Conservation (phyloP, 2,329 filamentous ascomycete genomes). For the Zelopaecilomyces penicillatus region DNA sequence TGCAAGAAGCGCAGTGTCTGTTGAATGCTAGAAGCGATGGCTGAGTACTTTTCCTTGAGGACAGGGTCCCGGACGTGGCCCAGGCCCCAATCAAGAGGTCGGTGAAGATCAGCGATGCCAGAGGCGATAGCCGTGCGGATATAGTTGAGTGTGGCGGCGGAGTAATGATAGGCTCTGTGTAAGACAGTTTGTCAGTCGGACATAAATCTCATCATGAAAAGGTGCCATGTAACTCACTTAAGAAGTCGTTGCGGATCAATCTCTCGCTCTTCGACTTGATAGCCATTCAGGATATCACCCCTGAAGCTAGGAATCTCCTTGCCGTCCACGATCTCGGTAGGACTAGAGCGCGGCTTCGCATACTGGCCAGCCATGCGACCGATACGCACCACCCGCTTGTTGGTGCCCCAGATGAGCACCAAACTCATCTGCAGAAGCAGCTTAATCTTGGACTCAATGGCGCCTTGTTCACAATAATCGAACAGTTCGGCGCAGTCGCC, state of each 20-base stretch:
- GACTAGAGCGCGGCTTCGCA: slow-evolving; percentile 86
- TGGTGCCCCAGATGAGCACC: slow-evolving; percentile 81
- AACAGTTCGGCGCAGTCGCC: slow-evolving; percentile 97
- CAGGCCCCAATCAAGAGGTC: slow-evolving; percentile 88
- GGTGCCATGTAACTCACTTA: slow-evolving; percentile 33
- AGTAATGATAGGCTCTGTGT: slow-evolving; percentile 81
- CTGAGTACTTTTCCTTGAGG: slow-evolving; percentile 77
- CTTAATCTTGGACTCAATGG: slow-evolving; percentile 95
- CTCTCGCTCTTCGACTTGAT: slow-evolving; percentile 61
- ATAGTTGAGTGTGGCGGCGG: slow-evolving; percentile 89
- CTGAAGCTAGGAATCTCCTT: slow-evolving; percentile 81
- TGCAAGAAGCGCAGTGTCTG: slow-evolving; percentile 91
- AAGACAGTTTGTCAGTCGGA: background rate
- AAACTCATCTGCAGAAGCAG: slow-evolving; percentile 94
- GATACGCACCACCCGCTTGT: slow-evolving; percentile 81
- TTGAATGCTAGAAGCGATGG: slow-evolving; percentile 76
- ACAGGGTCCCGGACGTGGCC: slow-evolving; percentile 80
- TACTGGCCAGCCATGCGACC: slow-evolving; percentile 97
- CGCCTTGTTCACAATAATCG: slow-evolving; percentile 82
- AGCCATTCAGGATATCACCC: slow-evolving; percentile 93
- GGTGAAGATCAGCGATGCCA: slow-evolving; percentile 88
- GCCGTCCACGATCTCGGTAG: slow-evolving; percentile 74
- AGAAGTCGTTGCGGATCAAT: slow-evolving; percentile 81
- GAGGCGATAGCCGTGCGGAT: slow-evolving; percentile 74
- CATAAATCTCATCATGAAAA: background rate